Evolutionary conservation across 1,139 yeast species (phyloP), one percentile per base, ranked within the genome.

Genomic region (Yamadazyma friedrichii): DNA sequence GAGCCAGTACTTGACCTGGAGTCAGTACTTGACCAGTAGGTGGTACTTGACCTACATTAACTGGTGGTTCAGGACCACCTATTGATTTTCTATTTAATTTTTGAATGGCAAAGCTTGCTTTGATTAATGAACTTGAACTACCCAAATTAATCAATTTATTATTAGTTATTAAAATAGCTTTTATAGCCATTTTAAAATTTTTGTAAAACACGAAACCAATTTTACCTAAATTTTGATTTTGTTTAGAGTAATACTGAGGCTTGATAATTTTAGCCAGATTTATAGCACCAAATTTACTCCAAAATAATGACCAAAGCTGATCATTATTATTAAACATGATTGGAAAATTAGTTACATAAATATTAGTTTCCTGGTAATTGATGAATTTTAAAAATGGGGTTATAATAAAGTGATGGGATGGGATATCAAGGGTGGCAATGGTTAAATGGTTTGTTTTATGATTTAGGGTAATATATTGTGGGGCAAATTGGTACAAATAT

Each of bases 331-430:
- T 67, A 40, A 75, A 70, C 6, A 64, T 47, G 5, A 65, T 52
- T 0, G 84, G 75, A 30, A 80, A 60, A 49, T 78, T 77, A 43
- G 73, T 77, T 15, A 80, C 78, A 51, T 80, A 80, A 34, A 80
- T 64, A 52, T 80, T 80, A 2, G 84, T 76, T 51, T 78, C 84
- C 55, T 80, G 86, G 50, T 65, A 70, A 48, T 70, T 70, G 33
- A 57, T 49, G 35, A 49, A 49, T 42, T 42, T 43, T 15, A 38
- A n/a, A 29, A 43, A 47, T 9, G 27, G 35, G 31, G 42, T 43
- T 3, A 46, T 38, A 9, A 50, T 11, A 2, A 39, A 28, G 2
- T 43, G 17, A 35, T 49, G 52, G 40, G 26, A 35, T 9, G n/a
- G 33, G 15, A 43, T 16, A 12, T 44, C 41, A 8, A 41, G 28